Conservation (phyloP, 2,329 filamentous ascomycete species). For the Neurospora sp. region DNA sequence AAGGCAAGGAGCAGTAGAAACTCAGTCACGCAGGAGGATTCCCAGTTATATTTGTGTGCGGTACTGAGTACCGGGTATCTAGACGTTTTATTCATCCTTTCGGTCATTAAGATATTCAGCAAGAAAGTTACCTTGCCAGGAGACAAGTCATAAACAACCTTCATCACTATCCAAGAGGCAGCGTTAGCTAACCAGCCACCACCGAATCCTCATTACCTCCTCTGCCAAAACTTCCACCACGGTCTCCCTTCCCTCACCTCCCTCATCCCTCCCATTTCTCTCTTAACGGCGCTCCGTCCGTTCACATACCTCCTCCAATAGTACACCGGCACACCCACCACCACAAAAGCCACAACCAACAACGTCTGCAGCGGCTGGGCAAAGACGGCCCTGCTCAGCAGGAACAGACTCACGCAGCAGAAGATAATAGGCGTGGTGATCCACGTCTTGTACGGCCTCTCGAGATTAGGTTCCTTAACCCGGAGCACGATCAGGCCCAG, state of each 20-base stretch:
- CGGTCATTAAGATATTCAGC: neutral
- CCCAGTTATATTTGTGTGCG: neutral
- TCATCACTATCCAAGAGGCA: neutral
- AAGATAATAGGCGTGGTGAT: constrained; percentile 96
- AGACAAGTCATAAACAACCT: neutral
- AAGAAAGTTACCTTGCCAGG: neutral
- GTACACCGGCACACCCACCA: constrained; percentile 76
- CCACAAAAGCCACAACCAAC: constrained; percentile 75
- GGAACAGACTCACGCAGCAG: constrained; percentile 91
- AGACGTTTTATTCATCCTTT: neutral
- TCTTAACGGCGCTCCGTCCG: constrained; percentile 38
- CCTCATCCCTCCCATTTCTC: constrained; percentile 23
- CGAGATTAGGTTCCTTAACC: constrained; percentile 75
- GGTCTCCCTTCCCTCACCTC: constrained; percentile 23
- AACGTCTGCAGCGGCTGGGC: constrained; percentile 84
- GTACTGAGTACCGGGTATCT: neutral
- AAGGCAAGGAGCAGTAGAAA: neutral
- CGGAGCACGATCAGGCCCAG: constrained; percentile 85
- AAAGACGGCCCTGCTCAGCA: constrained; percentile 81
- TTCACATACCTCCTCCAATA: constrained; percentile 68
- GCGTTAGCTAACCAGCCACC: neutral
- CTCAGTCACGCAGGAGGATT: neutral
- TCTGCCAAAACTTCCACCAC: constrained; percentile 54
- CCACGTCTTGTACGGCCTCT: constrained; percentile 91
- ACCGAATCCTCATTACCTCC: constrained; percentile 7